Base-by-base conservation (phyloP, 1,284 basidiomycete genomes). In the Moniliella sp. region DNA sequence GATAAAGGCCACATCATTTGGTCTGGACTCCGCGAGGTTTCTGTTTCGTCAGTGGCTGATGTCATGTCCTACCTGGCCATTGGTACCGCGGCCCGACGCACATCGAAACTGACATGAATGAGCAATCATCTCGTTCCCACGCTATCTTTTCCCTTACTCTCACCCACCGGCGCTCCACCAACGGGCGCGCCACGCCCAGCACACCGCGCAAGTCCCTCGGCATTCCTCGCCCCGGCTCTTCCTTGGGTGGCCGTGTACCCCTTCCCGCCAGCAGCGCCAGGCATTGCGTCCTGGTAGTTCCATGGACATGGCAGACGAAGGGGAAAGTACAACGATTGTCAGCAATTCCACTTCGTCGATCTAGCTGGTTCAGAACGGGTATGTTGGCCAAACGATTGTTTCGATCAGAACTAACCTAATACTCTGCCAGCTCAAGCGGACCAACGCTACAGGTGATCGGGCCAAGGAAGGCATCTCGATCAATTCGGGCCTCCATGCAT, bases 261-360 rank as follows among this genome's bases (percentile, higher is more conserved):
- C n/a, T n/a, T n/a, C n/a, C n/a, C n/a, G n/a, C n/a, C n/a, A n/a
- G n/a, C n/a, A n/a, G n/a, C n/a, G n/a, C n/a, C n/a, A n/a, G n/a
- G n/a, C n/a, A n/a, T n/a, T n/a, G n/a, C n/a, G n/a, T n/a, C n/a
- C n/a, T n/a, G n/a, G n/a, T n/a, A n/a, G n/a, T n/a, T n/a, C n/a
- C n/a, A n/a, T n/a, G n/a, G n/a, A n/a, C n/a, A n/a, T n/a, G n/a
- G n/a, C n/a, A n/a, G n/a, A n/a, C 25, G 48, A 46, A 10, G 46
- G 50, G 32, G 47, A 50, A 21, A 50, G 33, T 36, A 30, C 36
- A 8, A 82, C 82, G 0, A 72, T 88, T 31, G 75, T 78, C 26
- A 88, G 82, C 43, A 97, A 97, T 93, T 94, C 64, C 88, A 97
- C 64, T 93, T 94, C 57, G 91, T 97, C 30, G 88, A 97, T 65